Evolutionary conservation across 2,329 filamentous ascomycete genomes (phyloP).

Genomic region (Aspergillus sclerotialis): DNA sequence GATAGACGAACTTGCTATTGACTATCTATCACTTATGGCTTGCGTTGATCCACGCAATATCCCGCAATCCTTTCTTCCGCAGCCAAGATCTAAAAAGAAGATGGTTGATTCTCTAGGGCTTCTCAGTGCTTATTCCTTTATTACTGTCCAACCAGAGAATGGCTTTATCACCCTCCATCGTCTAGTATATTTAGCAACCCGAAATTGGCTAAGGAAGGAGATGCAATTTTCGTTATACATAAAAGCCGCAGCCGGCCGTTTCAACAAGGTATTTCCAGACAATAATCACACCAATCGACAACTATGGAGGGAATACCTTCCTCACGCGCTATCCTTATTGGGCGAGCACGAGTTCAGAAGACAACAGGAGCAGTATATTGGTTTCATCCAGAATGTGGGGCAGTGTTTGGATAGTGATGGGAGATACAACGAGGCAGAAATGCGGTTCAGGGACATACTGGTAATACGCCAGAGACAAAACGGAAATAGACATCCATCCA

Average conservation of each 20-base stretch:
- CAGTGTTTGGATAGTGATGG: slow-evolving; percentile 2
- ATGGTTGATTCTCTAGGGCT: slow-evolving; percentile 8
- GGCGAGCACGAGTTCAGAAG: slow-evolving; percentile 1
- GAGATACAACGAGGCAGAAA: slow-evolving; percentile 1
- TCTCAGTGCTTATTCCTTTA: slow-evolving; percentile 9
- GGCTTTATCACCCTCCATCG: slow-evolving; percentile 7
- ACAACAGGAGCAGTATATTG: not conserved
- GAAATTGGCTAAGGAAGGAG: slow-evolving; percentile 9
- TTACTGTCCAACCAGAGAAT: slow-evolving; percentile 2
- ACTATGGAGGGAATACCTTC: slow-evolving; percentile 9
- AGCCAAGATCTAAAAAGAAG: slow-evolving; percentile 1
- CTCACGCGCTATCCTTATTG: slow-evolving; percentile 5
- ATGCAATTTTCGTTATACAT: not conserved
- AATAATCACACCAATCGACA: slow-evolving; percentile 4
- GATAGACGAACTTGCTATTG: slow-evolving; percentile 1
- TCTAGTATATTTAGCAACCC: slow-evolving; percentile 10
- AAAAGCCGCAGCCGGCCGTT: not conserved
- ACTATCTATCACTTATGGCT: slow-evolving; percentile 10
- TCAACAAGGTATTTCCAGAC: slow-evolving; percentile 5
- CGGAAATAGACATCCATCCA: slow-evolving; percentile 3
- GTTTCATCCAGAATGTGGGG: slow-evolving; percentile 1
- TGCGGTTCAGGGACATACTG: not conserved
- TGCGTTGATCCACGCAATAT: slow-evolving; percentile 9
- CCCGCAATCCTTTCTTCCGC: slow-evolving; percentile 9
- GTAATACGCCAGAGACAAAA: not conserved